A percentile compares a stretch with the other conserved stretches of the same genome.
Evolutionary conservation across 352 stramenopile species (phyloP).

Genomic region (Globisporangium heterothallicum): DNA sequence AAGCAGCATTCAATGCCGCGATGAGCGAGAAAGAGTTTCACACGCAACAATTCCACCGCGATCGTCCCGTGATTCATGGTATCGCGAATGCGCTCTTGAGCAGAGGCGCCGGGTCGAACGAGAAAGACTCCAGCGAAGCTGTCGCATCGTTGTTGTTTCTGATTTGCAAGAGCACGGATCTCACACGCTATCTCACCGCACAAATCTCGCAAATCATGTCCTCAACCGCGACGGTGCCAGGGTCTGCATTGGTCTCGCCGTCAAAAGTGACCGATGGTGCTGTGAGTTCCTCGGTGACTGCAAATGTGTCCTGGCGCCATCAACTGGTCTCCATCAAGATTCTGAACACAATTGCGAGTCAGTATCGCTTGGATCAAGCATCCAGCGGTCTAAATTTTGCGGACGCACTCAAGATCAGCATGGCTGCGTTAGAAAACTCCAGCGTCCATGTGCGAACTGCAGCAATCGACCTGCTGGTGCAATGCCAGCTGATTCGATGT

Average conservation of each 20-base stretch:
- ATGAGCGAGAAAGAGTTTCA: conserved; percentile 66
- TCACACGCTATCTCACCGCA: conserved; percentile 48
- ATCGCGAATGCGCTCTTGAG: conserved; percentile 42
- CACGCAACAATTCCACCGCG: conserved; percentile 43
- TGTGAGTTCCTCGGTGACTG: not conserved
- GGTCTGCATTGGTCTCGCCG: conserved; percentile 14
- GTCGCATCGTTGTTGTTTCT: conserved; percentile 71
- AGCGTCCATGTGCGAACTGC: conserved; percentile 72
- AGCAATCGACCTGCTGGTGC: conserved; percentile 62
- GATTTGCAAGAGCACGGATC: conserved; percentile 74
- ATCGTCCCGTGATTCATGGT: conserved; percentile 37
- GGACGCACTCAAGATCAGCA: conserved; percentile 62
- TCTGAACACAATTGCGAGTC: conserved; percentile 65
- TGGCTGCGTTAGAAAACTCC: conserved; percentile 57
- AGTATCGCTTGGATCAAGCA: conserved; percentile 67
- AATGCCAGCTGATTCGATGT: conserved; percentile 66
- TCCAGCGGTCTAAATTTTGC: conserved; percentile 50
- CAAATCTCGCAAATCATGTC: conserved; percentile 53
- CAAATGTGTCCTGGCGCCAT: conserved; percentile 47
- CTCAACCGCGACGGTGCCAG: conserved; percentile 14
- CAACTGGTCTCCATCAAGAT: conserved; percentile 78
- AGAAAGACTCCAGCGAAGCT: conserved; percentile 76
- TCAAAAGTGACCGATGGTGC: conserved; percentile 10
- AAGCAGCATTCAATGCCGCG: conserved; percentile 47
- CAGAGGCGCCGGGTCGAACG: conserved; percentile 56